A percentile compares a stretch with the other conserved stretches of the same genome.
Conservation (phyloP, 225 moss, liverwort and hornwort genomes). For the Sphagnum tenellum region DNA sequence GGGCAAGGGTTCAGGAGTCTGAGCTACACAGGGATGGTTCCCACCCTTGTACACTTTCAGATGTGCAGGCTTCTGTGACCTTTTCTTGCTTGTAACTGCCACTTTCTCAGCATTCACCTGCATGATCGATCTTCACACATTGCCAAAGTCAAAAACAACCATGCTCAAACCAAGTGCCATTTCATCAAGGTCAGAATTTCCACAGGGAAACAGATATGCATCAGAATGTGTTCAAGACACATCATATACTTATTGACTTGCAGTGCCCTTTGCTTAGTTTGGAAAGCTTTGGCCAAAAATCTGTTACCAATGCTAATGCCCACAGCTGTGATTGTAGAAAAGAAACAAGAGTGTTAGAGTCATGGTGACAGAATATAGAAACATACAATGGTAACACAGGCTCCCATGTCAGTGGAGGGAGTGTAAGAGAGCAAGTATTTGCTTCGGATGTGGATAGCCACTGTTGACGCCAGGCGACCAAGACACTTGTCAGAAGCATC, state of each 20-base stretch:
- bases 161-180: not conserved
- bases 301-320: no score
- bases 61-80: constrained; percentile 62
- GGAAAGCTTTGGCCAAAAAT: no score
- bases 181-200: no score
- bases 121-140: no score
- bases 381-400: constrained; percentile 69
- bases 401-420: constrained; percentile 71
- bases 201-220: no score
- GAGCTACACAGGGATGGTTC: constrained; percentile 70
- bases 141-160: not conserved
- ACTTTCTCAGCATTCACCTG: constrained; percentile 85
- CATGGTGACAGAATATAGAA: not conserved
- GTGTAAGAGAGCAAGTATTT: constrained; percentile 60
- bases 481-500: constrained; percentile 74
- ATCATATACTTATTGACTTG: no score
- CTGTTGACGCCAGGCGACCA: constrained; percentile 62
- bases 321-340: no score
- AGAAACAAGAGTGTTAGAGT: no score
- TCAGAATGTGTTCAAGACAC: no score
- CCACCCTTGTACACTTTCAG: constrained; percentile 67
- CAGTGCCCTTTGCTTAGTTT: no score
- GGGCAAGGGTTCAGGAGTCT: constrained; percentile 58
- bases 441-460: constrained; percentile 68
- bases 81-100: constrained; percentile 76